Evolutionary conservation across 2,329 filamentous ascomycete species (phyloP).

Genomic region (Colletotrichum siamense): DNA sequence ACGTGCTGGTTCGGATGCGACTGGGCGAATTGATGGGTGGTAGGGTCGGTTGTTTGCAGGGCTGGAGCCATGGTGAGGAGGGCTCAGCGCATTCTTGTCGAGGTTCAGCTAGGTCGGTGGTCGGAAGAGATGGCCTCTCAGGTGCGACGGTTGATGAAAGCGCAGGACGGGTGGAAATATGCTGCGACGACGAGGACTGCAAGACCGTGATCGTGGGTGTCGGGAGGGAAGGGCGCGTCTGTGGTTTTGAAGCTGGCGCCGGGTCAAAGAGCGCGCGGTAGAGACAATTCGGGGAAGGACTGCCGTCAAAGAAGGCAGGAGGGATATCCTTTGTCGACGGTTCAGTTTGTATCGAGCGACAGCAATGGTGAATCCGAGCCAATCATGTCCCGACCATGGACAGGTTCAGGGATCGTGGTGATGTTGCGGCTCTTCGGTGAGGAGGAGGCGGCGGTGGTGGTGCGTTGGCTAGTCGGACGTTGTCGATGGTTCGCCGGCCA

Average conservation of each 20-base stretch:
- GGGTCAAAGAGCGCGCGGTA: background rate
- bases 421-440: slow-evolving; percentile 14
- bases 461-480: background rate
- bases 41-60: slow-evolving; percentile 15
- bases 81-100: slow-evolving; percentile 8
- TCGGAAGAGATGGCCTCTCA: background rate
- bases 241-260: background rate
- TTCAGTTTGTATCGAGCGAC: background rate
- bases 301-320: background rate
- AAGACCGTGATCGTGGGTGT: background rate
- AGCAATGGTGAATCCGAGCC: background rate
- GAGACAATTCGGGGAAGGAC: background rate
- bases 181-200: background rate
- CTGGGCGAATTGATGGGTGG: slow-evolving; percentile 12
- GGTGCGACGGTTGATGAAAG: background rate
- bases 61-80: slow-evolving; percentile 19
- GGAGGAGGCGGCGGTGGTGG: background rate
- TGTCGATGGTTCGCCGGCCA: background rate
- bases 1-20: slow-evolving; percentile 8
- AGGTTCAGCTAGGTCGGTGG: background rate
- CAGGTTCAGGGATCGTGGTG: background rate
- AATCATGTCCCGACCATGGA: slow-evolving; percentile 1
- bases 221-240: background rate
- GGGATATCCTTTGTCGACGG: background rate
- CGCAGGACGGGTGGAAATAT: background rate